Percentiles rank a stretch among this genome's conserved stretches.
These are phyloP conservation scores for Penicillium sp. DNA, from an alignment of 2,329 filamentous ascomycete genomes.

Conservation along the genomic window DNA sequence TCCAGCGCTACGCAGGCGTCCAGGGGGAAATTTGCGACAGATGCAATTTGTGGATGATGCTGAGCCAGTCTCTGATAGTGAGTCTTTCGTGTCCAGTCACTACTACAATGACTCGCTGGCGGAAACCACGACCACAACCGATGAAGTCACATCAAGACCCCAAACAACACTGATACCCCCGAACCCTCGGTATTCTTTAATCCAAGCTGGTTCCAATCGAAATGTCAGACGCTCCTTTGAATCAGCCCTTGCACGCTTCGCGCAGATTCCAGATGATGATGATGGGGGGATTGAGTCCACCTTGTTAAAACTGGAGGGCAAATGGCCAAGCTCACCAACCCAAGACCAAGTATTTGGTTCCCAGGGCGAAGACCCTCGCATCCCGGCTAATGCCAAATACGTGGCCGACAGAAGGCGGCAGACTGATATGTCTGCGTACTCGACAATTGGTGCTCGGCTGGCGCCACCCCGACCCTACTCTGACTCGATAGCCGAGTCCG, in stretches of 20 bases:
- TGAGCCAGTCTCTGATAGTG: conserved; percentile 39
- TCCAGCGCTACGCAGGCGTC: conserved; percentile 62
- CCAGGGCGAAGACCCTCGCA: background rate
- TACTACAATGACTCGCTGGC: conserved; percentile 31
- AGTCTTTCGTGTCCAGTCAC: conserved; percentile 34
- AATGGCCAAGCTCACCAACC: conserved; percentile 51
- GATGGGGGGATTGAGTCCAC: conserved; percentile 92
- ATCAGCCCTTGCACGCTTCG: conserved; percentile 76
- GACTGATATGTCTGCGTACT: conserved; percentile 24
- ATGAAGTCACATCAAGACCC: conserved; percentile 19
- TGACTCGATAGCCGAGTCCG: conserved; percentile 53
- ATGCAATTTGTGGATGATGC: conserved; percentile 60
- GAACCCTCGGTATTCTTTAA: conserved; percentile 38
- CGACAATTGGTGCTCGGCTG: conserved; percentile 24
- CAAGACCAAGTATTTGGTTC: conserved; percentile 7
- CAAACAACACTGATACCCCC: conserved; percentile 27
- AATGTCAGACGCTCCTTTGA: conserved; percentile 69
- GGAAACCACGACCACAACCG: conserved; percentile 16
- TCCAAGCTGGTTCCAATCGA: conserved; percentile 51
- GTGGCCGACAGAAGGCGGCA: conserved; percentile 19
- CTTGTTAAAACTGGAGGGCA: conserved; percentile 84
- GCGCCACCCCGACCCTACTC: conserved; percentile 35
- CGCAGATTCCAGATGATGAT: conserved; percentile 80
- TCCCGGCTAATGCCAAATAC: conserved; percentile 2
- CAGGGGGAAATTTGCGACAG: conserved; percentile 68